These are phyloP conservation scores for Trichosporon asahii DNA, from an alignment of 1,284 basidiomycete genomes.

Conservation along the genomic window DNA sequence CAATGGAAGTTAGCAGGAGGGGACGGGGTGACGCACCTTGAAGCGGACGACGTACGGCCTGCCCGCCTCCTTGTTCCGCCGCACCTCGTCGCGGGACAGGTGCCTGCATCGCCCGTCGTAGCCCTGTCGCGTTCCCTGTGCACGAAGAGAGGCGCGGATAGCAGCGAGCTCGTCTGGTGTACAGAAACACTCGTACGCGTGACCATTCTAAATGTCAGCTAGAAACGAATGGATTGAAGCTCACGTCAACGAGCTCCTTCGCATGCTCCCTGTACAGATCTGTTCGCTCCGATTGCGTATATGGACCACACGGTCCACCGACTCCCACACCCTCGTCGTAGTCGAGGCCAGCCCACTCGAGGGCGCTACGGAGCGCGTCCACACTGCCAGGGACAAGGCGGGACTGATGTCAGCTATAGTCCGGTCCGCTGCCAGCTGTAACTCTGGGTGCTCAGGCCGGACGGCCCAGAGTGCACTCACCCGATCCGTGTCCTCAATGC, in stretches of 20 bases:
- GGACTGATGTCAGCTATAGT: constrained; percentile 55
- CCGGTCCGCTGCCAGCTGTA: too few species aligned
- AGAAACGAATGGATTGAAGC: constrained; percentile 20
- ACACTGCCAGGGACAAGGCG: constrained; percentile 78
- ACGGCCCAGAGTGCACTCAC: constrained; percentile 54
- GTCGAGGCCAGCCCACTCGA: constrained; percentile 89
- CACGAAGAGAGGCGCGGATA: constrained; percentile 66
- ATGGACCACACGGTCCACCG: constrained; percentile 11
- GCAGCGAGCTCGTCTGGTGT: constrained; percentile 63
- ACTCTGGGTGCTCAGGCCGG: neutral
- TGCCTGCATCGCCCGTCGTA: constrained; percentile 84
- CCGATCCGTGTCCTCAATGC: constrained; percentile 93
- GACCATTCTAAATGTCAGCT: constrained; percentile 59
- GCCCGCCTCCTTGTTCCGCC: constrained; percentile 66
- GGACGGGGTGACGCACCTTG: constrained; percentile 71
- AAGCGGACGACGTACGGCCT: constrained; percentile 79
- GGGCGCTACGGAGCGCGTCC: constrained; percentile 68
- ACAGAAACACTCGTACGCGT: constrained; percentile 96
- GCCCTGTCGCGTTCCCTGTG: constrained; percentile 66
- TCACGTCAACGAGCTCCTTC: constrained; percentile 69
- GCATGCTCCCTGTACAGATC: constrained; percentile 77
- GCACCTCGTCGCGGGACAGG: constrained; percentile 78
- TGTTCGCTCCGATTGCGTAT: constrained; percentile 73
- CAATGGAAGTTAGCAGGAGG: constrained; percentile 20
- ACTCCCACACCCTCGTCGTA: constrained; percentile 86